Base-by-base conservation (phyloP, 176 grass and related monocot species). In the Bolboschoenus planiculmis region DNA sequence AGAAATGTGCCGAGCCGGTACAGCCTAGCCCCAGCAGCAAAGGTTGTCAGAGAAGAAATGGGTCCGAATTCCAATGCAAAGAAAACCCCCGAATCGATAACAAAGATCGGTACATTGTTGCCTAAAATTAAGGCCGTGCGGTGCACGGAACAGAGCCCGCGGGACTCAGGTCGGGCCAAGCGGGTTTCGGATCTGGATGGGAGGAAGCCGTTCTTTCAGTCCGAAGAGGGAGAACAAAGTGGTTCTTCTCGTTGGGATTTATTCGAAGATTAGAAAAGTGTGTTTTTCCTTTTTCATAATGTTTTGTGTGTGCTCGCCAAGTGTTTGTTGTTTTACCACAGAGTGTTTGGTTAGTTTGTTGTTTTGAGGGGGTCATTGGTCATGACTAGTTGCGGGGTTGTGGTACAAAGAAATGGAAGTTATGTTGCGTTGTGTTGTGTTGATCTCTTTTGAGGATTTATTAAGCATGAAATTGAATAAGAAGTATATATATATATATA, bases 1-100 rank as follows among this genome's bases (percentile, higher is more conserved):
- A 88, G 92, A 86, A 53, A 91, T 26, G 81, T 99, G 13, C 84
- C 93, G 0, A 99, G 96, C 86, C 96, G 96, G 61, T 99, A 99
- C 81, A 95, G 91, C 86, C 80, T 95, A 56, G 89, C 89, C 0
- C 83, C 87, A 7, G 42, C 87, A 7, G 42, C 61, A 7, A 63
- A 79, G 5, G 56, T 54, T 23, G 18, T 87, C 1, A 81, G 60
- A 33, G 48, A 82, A 10, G 60, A 15, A 56, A 70, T 43, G 59
- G 47, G 40, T 53, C 33, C 14, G 26, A 36, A 29, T 57, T 50
- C 65, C 21, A 50, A 2, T 36, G 59, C 57, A 7, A 84, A 84
- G 44, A 83, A 31, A 7, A 93, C 92, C 54, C 92, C 96, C 62
- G 60, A 76, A 67, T 86, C 92, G 6, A 26, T 99, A 1, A 86